Percentiles rank a stretch among this genome's conserved stretches.
phyloP scores from a whole-genome alignment of 2,329 filamentous ascomycete genomes.

The Ambrosiella cleistominuta region DNA sequence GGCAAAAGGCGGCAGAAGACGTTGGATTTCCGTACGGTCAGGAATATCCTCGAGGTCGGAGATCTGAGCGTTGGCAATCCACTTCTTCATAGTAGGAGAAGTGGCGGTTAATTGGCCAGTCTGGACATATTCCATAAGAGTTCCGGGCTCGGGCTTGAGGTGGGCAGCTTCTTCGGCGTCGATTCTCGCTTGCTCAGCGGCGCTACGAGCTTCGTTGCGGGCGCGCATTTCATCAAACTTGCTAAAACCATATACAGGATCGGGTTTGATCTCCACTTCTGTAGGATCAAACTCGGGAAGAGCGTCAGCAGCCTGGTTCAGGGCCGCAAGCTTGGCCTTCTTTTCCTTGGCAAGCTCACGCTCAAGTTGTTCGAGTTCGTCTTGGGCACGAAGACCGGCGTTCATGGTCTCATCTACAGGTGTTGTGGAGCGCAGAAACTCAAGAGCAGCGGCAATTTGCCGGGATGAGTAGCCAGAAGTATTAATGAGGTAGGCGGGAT shows the following conservation, averaged over 20 bases:
- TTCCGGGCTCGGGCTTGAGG: slow-evolving; percentile 8
- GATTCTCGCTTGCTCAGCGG: slow-evolving; percentile 27
- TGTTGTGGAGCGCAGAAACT: slow-evolving; percentile 36
- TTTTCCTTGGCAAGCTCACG: slow-evolving; percentile 16
- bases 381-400: slow-evolving; percentile 43
- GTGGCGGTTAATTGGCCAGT: slow-evolving; percentile 24
- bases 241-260: slow-evolving; percentile 40
- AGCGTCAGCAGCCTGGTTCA: slow-evolving; percentile 11
- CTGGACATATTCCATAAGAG: slow-evolving; percentile 17
- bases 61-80: slow-evolving; percentile 26
- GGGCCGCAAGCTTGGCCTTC: slow-evolving; percentile 13
- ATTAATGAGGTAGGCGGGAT: slow-evolving; percentile 33
- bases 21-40: slow-evolving; percentile 32
- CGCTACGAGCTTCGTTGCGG: slow-evolving; percentile 30
- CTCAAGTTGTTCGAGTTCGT: slow-evolving; percentile 40
- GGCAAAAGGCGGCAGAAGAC: slow-evolving; percentile 36
- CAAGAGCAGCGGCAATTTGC: slow-evolving; percentile 30
- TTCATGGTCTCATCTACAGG: slow-evolving; percentile 43
- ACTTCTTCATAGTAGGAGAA: slow-evolving; percentile 25
- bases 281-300: slow-evolving; percentile 16
- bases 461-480: slow-evolving; percentile 26
- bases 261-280: slow-evolving; percentile 18
- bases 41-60: slow-evolving; percentile 35
- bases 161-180: slow-evolving; percentile 21
- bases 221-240: slow-evolving; percentile 39